Evolutionary conservation across 768 basidiomycete genomes (phyloP).

Genomic region (Russula earlei): DNA sequence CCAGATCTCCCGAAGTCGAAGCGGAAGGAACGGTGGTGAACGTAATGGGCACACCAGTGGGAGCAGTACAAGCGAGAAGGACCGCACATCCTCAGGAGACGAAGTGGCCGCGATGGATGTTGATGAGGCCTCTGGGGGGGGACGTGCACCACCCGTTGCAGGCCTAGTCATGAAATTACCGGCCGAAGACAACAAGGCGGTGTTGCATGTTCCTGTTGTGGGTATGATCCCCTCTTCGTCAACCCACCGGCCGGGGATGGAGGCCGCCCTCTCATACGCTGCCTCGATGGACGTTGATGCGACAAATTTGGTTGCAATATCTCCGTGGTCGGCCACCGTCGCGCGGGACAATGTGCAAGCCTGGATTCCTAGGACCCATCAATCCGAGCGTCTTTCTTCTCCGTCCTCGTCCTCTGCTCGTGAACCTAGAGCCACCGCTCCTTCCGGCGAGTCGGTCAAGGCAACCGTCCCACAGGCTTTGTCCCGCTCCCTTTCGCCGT

Average conservation of each 20-base stretch:
- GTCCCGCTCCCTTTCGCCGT: conserved; percentile 16
- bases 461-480: background rate
- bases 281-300: conserved; percentile 3
- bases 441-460: conserved; percentile 1
- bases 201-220: conserved; percentile 13
- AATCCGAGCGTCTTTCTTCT: conserved; percentile 7
- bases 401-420: conserved; percentile 10
- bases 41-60: conserved; percentile 17
- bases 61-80: conserved; percentile 18
- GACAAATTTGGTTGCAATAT: background rate
- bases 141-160: background rate
- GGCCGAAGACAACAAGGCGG: conserved; percentile 7
- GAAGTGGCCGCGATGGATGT: conserved; percentile 26
- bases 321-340: conserved; percentile 3
- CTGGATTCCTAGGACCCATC: conserved; percentile 9
- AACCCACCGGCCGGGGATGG: background rate
- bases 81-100: conserved; percentile 19
- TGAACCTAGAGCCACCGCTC: background rate
- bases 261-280: background rate
- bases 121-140: conserved; percentile 20
- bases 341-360: conserved; percentile 4
- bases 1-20: conserved; percentile 5
- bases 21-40: conserved; percentile 15
- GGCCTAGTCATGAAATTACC: conserved; percentile 14
- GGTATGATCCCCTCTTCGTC: conserved; percentile 7